A percentile compares a stretch with the other conserved stretches of the same genome.
phyloP scores from a whole-genome alignment of 805 yeast genomes.

The Starmera dryadoides region DNA sequence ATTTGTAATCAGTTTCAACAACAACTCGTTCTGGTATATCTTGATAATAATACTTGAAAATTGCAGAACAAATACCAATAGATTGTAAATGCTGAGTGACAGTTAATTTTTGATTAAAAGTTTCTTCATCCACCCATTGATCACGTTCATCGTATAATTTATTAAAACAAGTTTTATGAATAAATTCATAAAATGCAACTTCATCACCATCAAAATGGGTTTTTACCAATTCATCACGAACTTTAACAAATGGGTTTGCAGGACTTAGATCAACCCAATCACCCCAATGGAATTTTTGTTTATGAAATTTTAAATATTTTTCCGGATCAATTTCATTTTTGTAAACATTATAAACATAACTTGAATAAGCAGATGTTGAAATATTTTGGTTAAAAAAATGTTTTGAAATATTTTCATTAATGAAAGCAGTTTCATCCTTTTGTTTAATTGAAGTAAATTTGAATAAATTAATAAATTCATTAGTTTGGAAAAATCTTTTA shows the following conservation, averaged over 20 bases:
- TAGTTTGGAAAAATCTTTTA: constrained; percentile 14
- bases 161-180: constrained; percentile 1
- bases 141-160: constrained; percentile 8
- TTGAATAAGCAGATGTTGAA: constrained; percentile 12
- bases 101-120: constrained; percentile 4
- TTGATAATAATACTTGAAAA: constrained; percentile 19
- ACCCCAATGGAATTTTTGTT: constrained; percentile 24
- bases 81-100: constrained; percentile 20
- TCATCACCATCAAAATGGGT: neutral
- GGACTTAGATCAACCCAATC: constrained; percentile 23
- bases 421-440: constrained; percentile 1
- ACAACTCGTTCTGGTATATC: constrained; percentile 21
- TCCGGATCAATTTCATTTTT: constrained; percentile 12
- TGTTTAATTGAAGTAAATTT: constrained; percentile 1
- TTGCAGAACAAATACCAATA: constrained; percentile 21
- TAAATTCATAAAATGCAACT: neutral
- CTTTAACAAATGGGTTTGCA: constrained; percentile 18
- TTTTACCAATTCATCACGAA: constrained; percentile 16
- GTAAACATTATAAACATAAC: constrained; percentile 6
- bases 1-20: constrained; percentile 19
- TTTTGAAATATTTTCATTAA: constrained; percentile 1
- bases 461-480: constrained; percentile 13
- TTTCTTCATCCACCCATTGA: constrained; percentile 19
- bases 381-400: constrained; percentile 11
- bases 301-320: constrained; percentile 4